Conservation (phyloP, 768 basidiomycete species). For the Neoboletus subvelutipes region DNA sequence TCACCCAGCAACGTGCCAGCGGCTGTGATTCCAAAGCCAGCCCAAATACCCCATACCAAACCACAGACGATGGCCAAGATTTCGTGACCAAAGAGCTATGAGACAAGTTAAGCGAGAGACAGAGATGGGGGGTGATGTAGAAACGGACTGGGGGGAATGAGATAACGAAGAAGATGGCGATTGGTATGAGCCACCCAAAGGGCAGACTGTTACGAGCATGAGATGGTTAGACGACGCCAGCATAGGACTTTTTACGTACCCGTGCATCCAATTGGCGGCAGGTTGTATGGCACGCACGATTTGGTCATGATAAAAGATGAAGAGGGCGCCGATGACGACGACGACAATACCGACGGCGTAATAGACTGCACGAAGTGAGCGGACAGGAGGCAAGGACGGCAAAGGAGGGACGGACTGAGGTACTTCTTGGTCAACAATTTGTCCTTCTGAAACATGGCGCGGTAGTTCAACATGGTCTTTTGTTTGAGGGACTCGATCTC, state of each 20-base stretch:
- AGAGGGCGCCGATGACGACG: constrained; percentile 48
- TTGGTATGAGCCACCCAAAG: constrained; percentile 75
- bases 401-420: constrained; percentile 44
- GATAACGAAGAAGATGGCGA: constrained; percentile 77
- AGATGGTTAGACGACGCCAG: neutral
- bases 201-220: constrained; percentile 39
- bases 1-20: constrained; percentile 85
- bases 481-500: constrained; percentile 46
- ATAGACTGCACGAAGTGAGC: constrained; percentile 35
- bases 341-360: constrained; percentile 51
- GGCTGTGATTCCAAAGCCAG: constrained; percentile 83
- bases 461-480: constrained; percentile 46
- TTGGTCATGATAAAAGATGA: constrained; percentile 63
- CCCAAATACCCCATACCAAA: constrained; percentile 85
- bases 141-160: constrained; percentile 76
- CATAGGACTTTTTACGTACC: constrained; percentile 25
- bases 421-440: constrained; percentile 59
- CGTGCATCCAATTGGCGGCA: constrained; percentile 45
- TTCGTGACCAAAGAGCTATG: constrained; percentile 87
- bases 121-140: neutral
- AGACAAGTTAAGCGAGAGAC: constrained; percentile 3
- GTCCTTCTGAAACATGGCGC: constrained; percentile 40
- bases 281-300: constrained; percentile 50
- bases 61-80: constrained; percentile 87
- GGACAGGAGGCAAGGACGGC: neutral